Conservation (phyloP, 140 eudicot genomes). For the Ambrosia hybrid region DNA sequence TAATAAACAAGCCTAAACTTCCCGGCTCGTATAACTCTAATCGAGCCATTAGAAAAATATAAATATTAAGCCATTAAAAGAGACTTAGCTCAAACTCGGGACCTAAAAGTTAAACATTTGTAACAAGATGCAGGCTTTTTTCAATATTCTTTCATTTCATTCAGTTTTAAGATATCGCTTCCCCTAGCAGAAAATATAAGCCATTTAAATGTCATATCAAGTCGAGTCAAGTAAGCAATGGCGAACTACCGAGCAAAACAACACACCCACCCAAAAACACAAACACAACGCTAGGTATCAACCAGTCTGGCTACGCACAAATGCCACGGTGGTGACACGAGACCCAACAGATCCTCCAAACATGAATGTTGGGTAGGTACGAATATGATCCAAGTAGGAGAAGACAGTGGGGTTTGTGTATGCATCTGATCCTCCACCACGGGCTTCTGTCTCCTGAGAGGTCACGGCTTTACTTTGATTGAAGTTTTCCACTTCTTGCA, state of each 20-base stretch:
- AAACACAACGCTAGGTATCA: not conserved
- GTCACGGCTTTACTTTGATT: slow-evolving; percentile 50
- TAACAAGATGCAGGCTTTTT: too few relatives aligned
- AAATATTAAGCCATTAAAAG: too few relatives aligned
- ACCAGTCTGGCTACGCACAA: slow-evolving; percentile 54
- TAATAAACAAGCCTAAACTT: too few relatives aligned
- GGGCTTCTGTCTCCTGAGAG: slow-evolving; percentile 20
- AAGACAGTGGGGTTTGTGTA: slow-evolving; percentile 37
- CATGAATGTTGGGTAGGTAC: slow-evolving; percentile 90
- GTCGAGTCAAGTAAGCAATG: slow-evolving; percentile 26
- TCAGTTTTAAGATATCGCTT: not conserved
- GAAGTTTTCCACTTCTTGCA: slow-evolving; percentile 78
- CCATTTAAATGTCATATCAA: not conserved
- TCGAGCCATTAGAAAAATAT: too few relatives aligned
- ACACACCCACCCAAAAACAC: slow-evolving; percentile 7
- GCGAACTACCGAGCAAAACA: slow-evolving; percentile 13
- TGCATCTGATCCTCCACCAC: slow-evolving; percentile 43
- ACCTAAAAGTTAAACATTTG: too few relatives aligned
- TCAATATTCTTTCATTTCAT: not conserved
- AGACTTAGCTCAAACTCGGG: too few relatives aligned
- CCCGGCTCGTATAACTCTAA: too few relatives aligned
- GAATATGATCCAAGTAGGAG: slow-evolving; percentile 81
- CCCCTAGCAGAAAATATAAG: not conserved
- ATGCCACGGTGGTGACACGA: slow-evolving; percentile 96
- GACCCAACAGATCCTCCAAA: slow-evolving; percentile 98